Evolutionary conservation across 2,329 filamentous ascomycete genomes (phyloP), one percentile per base, ranked within the genome.

Genomic region (Talaromyces amestolkiae): DNA sequence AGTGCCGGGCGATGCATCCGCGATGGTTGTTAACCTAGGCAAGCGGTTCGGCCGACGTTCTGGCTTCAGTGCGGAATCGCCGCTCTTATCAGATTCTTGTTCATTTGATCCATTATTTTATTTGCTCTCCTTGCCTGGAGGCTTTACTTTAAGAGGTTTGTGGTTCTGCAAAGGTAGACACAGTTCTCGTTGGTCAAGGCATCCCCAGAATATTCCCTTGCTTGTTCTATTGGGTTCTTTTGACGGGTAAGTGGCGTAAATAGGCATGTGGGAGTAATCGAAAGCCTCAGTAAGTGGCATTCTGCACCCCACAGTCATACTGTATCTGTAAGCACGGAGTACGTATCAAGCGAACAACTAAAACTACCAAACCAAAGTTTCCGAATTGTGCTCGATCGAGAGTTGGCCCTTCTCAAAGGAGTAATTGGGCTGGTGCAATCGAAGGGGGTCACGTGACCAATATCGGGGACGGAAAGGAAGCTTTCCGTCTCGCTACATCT

Each of bases 41-140:
- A 56, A 56, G 53, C 53, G 53, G 31, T 37, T 56, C 37, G 33
- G 53, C 53, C 53, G 53, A 56, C 53, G 33, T 39, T 56, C 53
- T 56, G 53, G 33, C 37, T 37, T 19, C 31, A 22, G 53, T 22
- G 53, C 33, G 33, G 33, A 56, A 56, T 37, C 19, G n/a, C 53
- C 33, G 33, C 33, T 54, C 51, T 54, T 35, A 35, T 37, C 31
- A 35, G 31, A 56, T 39, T 37, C n/a, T 24, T 35, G 51, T 5
- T 54, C 31, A 54, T 19, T 54, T 17, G 31, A 22, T 19, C 2
- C 7, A 6, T 19, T 31, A 11, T 19, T 35, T 13, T 19, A 35
- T 54, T 39, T 37, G 17, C 33, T 22, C 19, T 37, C 53, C 33
- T 56, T 56, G 53, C 33, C 11, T 24, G 1, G 37, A 56, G 31